phyloP scores from a whole-genome alignment of 192 early-diverging fungal species.

The Kickxella alabastrina region DNA sequence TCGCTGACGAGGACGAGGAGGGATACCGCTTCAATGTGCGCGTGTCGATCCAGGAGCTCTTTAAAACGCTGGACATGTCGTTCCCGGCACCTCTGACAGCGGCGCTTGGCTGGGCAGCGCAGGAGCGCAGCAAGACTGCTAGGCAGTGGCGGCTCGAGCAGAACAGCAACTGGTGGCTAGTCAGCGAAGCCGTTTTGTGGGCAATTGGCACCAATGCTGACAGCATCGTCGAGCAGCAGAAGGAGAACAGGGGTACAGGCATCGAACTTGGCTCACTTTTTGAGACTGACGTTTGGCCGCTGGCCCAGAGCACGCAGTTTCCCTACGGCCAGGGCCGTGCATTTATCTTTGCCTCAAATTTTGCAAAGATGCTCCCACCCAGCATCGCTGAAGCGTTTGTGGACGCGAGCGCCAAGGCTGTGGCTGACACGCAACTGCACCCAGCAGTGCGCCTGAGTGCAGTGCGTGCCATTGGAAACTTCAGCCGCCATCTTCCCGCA shows the following conservation, averaged over 20 bases:
- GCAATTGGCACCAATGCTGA: conserved; percentile 64
- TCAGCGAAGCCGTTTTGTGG: conserved; percentile 78
- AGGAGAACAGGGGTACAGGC: conserved; percentile 31
- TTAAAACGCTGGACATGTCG: conserved; percentile 54
- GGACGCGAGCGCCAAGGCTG: conserved; percentile 67
- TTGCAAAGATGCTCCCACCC: conserved; percentile 66
- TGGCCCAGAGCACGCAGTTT: conserved; percentile 49
- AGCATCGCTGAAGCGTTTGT: conserved; percentile 70
- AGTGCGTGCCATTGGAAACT: conserved; percentile 44
- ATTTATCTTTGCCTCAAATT: conserved; percentile 81
- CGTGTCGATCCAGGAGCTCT: conserved; percentile 73
- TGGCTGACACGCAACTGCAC: conserved; percentile 46
- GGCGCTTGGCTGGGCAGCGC: conserved; percentile 55
- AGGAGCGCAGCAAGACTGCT: conserved; percentile 52
- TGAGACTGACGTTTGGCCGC: conserved; percentile 73
- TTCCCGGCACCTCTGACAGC: conserved; percentile 52
- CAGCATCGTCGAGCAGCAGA: conserved; percentile 57
- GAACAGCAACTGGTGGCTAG: conserved; percentile 74
- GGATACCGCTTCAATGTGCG: conserved; percentile 82
- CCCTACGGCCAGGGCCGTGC: conserved; percentile 90
- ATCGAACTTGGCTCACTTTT: conserved; percentile 78
- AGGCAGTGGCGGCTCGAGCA: conserved; percentile 49
- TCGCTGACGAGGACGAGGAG: conserved; percentile 90
- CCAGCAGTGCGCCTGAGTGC: conserved; percentile 48
- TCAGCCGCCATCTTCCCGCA: conserved; percentile 33